phyloP scores from a whole-genome alignment of 495 filamentous ascomycete species.

The Daldinia loculata region DNA sequence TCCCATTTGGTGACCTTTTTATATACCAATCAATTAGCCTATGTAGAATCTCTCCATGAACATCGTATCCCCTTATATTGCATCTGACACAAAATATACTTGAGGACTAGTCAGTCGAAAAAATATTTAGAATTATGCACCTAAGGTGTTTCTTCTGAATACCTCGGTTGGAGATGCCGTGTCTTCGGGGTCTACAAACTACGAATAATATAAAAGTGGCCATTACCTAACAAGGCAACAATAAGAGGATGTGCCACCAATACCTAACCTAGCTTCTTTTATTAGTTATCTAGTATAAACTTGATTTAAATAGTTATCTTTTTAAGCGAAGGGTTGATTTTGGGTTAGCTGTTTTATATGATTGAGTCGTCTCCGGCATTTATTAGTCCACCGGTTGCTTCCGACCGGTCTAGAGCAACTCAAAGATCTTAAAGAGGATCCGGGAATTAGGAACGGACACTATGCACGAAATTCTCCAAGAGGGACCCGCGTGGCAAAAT shows the following conservation, averaged over 20 bases:
- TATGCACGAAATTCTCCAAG: constrained; percentile 25
- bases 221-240: constrained; percentile 1
- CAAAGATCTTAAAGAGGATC: constrained; percentile 5
- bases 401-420: constrained; percentile 37
- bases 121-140: no score
- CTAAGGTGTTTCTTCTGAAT: background rate
- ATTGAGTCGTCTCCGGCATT: background rate
- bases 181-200: background rate
- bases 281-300: background rate
- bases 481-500: constrained; percentile 24
- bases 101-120: no score
- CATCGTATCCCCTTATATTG: background rate
- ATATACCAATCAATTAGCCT: background rate
- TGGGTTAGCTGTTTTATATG: constrained; percentile 3
- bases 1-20: constrained; percentile 6
- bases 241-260: background rate
- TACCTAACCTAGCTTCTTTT: background rate
- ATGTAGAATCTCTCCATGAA: background rate
- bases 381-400: background rate
- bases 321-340: background rate
- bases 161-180: background rate
- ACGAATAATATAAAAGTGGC: background rate
- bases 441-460: constrained; percentile 24
- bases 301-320: background rate
- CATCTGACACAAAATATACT: no score